Conservation (phyloP, 495 filamentous ascomycete genomes). For the Penicillium salamii region DNA sequence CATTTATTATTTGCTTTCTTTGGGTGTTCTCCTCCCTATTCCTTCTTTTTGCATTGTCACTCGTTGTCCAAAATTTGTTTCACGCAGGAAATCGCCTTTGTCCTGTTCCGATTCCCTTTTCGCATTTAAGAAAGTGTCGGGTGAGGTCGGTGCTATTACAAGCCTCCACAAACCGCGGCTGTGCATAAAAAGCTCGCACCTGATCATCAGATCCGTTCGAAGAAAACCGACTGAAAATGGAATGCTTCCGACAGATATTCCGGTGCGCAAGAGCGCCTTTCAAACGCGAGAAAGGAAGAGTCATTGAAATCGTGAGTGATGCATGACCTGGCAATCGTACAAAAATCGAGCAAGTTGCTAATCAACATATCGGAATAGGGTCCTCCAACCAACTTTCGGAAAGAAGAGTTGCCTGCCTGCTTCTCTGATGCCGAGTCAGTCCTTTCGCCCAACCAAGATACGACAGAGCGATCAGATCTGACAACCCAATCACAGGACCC, state of each 20-base stretch:
- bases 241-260: conserved; percentile 40
- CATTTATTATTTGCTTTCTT: conserved; percentile 24
- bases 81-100: conserved; percentile 13
- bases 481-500: conserved; percentile 35
- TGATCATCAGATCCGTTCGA: not conserved
- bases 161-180: not conserved
- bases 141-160: not conserved
- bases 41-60: conserved; percentile 28
- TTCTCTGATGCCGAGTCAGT: conserved; percentile 48
- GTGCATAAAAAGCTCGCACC: conserved; percentile 14
- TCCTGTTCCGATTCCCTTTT: conserved; percentile 5
- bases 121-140: not conserved
- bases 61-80: conserved; percentile 26
- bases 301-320: conserved; percentile 40
- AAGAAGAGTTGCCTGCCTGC: conserved; percentile 41
- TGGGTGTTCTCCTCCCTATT: conserved; percentile 16
- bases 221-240: conserved; percentile 22
- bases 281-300: conserved; percentile 22
- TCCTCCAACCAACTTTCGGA: conserved; percentile 45
- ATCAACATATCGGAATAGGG: conserved; percentile 24
- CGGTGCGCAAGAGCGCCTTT: conserved; percentile 39
- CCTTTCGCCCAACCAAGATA: conserved; percentile 16
- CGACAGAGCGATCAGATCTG: conserved; percentile 25
- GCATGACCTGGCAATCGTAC: not conserved
- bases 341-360: not conserved